A percentile compares a stretch with the other conserved stretches of the same genome.
phyloP scores from a whole-genome alignment of 805 yeast species.

The Schizosaccharomyces osmophilus region DNA sequence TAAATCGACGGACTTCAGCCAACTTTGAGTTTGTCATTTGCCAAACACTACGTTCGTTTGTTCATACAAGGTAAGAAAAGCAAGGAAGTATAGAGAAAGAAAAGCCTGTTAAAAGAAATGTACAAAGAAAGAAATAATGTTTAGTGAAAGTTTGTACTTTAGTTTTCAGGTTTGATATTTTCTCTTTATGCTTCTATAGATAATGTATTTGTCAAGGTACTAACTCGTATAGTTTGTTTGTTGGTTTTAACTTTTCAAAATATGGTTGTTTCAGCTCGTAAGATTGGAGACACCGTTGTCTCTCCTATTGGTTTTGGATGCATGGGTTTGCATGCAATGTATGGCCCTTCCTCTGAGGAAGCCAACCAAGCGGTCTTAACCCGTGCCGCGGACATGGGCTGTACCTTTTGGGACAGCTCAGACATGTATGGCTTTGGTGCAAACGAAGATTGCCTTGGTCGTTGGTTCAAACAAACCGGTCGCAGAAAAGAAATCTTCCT shows the following conservation, averaged over 20 bases:
- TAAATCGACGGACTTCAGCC: too few relatives aligned
- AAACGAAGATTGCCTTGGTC: slow-evolving; percentile 4
- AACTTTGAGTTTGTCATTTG: too few relatives aligned
- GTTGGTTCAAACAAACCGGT: slow-evolving; percentile 4
- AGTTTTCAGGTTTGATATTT: too few relatives aligned
- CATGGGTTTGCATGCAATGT: slow-evolving; percentile 4
- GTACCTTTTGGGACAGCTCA: slow-evolving; percentile 5
- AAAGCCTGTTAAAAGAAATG: too few relatives aligned
- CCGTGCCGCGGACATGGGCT: slow-evolving; percentile 3
- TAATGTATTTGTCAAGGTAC: neutral
- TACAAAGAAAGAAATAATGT: too few relatives aligned
- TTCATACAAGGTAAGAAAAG: too few relatives aligned
- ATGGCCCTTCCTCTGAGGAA: slow-evolving; percentile 1
- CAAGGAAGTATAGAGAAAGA: too few relatives aligned
- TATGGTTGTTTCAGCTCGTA: neutral
- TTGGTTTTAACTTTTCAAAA: neutral
- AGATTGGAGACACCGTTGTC: neutral
- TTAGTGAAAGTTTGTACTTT: too few relatives aligned
- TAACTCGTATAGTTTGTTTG: too few relatives aligned
- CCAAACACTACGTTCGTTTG: too few relatives aligned
- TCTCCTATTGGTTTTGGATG: slow-evolving; percentile 3
- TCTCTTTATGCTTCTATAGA: neutral
- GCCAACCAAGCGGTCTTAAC: slow-evolving; percentile 1
- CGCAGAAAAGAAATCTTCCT: slow-evolving; percentile 3
- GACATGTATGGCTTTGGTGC: slow-evolving; percentile 2